Conservation (phyloP, 441 rosid genomes). For the Rhodomyrtus psidioides region DNA sequence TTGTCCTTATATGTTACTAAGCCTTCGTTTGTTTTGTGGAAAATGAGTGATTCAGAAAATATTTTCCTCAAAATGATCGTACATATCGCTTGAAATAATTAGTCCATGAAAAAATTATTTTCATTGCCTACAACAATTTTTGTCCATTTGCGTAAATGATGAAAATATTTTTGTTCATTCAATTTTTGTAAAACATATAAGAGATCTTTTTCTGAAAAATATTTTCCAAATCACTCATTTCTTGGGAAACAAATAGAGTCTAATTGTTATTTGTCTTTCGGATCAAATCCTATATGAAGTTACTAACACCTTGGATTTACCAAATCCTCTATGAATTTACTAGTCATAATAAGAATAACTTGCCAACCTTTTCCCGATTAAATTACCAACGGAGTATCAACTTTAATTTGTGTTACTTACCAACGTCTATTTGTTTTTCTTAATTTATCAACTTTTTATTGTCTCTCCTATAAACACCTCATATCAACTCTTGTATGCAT, state of each 20-base stretch:
- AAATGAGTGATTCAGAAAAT: too few relatives aligned
- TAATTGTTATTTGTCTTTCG: neutral
- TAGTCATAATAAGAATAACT: neutral
- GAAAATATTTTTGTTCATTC: too few relatives aligned
- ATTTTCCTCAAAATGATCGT: too few relatives aligned
- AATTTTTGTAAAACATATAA: too few relatives aligned
- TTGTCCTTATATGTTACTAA: neutral
- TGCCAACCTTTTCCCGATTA: neutral
- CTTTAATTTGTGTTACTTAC: neutral
- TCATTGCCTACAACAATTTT: too few relatives aligned
- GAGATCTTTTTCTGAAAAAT: too few relatives aligned
- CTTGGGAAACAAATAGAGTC: too few relatives aligned
- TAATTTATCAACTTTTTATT: neutral
- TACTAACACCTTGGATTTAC: neutral
- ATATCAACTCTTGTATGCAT: neutral
- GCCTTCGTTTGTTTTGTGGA: too few relatives aligned
- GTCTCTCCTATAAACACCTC: neutral
- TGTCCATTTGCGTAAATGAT: too few relatives aligned
- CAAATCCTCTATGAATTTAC: neutral
- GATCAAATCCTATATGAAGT: neutral
- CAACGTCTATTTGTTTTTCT: neutral
- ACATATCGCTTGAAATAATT: too few relatives aligned
- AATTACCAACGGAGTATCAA: neutral
- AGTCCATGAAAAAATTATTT: too few relatives aligned
- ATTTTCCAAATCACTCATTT: too few relatives aligned